A percentile compares a stretch with the other conserved stretches of the same genome.
These are phyloP conservation scores for Posidonia australis DNA, from an alignment of 106 monocot species.

Conservation along the genomic window DNA sequence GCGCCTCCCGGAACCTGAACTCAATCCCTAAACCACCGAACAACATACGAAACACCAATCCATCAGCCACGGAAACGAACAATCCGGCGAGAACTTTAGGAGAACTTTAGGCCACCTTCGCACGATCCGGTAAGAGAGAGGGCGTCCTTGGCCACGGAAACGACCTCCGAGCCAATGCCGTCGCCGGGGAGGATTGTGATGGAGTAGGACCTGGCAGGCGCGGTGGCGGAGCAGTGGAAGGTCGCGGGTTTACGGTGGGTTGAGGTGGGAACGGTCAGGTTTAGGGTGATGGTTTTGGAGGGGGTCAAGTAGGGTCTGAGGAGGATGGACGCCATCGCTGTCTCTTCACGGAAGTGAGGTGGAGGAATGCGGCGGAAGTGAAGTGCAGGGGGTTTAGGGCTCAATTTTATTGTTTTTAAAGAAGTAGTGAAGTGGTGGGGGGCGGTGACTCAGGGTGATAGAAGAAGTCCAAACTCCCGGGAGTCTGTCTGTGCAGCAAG, in stretches of 20 bases:
- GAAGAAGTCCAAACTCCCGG: constrained; percentile 33
- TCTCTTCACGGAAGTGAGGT: no score
- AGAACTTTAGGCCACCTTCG: constrained; percentile 29
- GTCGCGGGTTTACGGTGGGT: constrained; percentile 2
- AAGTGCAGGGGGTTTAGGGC: no score
- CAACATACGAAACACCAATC: neutral
- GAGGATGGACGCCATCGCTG: no score
- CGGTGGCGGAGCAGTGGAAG: constrained; percentile 31
- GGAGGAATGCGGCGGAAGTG: no score
- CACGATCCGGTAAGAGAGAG: constrained; percentile 41
- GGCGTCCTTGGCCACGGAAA: constrained; percentile 59
- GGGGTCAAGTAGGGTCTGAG: no score
- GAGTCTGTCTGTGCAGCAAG: constrained; percentile 8
- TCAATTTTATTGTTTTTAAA: no score
- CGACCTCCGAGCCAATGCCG: constrained; percentile 85
- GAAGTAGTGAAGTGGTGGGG: no score
- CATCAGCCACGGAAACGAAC: neutral
- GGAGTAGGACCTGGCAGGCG: constrained; percentile 31
- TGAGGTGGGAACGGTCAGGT: neutral
- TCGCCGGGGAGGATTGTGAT: constrained; percentile 72
- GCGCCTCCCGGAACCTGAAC: constrained; percentile 39
- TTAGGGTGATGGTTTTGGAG: no score
- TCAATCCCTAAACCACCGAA: constrained; percentile 30
- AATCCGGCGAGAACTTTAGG: neutral
- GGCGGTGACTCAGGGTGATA: constrained; percentile 1